Evolutionary conservation across 2,329 filamentous ascomycete species (phyloP), one percentile per base, ranked within the genome.

Genomic region (Botrytis sinoallii): DNA sequence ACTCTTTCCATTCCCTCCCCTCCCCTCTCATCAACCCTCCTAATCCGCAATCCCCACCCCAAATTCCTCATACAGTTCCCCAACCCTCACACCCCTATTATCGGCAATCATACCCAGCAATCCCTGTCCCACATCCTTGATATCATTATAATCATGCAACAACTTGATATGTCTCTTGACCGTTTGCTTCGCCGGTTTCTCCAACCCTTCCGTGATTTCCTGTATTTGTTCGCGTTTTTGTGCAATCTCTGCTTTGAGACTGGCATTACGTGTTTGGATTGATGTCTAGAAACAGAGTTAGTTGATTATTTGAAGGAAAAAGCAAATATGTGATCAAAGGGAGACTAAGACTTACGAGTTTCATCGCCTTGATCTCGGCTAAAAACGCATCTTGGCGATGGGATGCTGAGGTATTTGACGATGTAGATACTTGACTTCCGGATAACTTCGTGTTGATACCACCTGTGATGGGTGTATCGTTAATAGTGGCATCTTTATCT

Each of bases 131-230:
- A 91, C 84, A 80, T 93, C 91, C 75, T 90, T 89, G 77, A 92
- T 88, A 80, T 92, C 90, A 78, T 93, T 93, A 82, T 93, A 93
- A 73, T 88, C 84, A 76, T 92, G 90, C 46, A 93, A 83, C 6
- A 90, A 83, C 74, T 85, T 85, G 78, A 93, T 93, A 80, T 93
- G 91, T 46, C 83, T 83, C 71, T 89, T 86, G 70, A 91, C 88
- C 16, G 88, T 87, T 32, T 83, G 82, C 59, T 87, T 84, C 12
- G 80, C 79, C 22, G 78, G 78, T 32, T 78, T 82, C 80, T 78
- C 79, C 12, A 84, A 77, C 38, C 81, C 79, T 48, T 77, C 75
- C 7, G 75, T 77, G 10, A 80, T 79, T 64, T 82, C 84, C 78
- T 81, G 81, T 48, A 85, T 78, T 73, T 83, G 81, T 6, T 78